Evolutionary conservation across 202 grass and related monocot genomes (phyloP), one percentile per base, ranked within the genome.

Genomic region (Zoysia matrella): DNA sequence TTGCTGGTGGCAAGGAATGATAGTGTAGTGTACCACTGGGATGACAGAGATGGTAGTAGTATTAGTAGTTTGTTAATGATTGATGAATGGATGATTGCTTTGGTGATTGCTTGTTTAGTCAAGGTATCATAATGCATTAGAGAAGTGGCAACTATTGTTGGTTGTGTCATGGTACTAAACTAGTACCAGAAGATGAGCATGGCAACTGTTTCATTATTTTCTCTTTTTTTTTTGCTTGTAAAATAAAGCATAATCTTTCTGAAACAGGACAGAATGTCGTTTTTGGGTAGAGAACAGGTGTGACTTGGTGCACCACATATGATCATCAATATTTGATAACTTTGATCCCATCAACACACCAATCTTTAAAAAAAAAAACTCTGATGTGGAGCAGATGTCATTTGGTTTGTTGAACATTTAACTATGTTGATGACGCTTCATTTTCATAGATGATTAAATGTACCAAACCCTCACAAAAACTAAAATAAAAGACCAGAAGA

Each of bases 1-100:
- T 88, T 79, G 58, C 18, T 61, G 60, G 67, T 69, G 14, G n/a
- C 10, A 58, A 2, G 51, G 22, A 30, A 30, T 30, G 22, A 58
- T 39, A n/a, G 65, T 58, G 5, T 3, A 14, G 3, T 49, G 14
- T 15, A 30, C 22, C 2, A 73, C 39, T 40, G 50, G 13, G 44
- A 3, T 41, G 51, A 42, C 18, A 75, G 60, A 14, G 58, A 67
- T 49, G 51, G 11, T 65, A 42, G 11, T 3, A 14, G 4, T 80
- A 56, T 3, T 52, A 52, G 22, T 30, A 30, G 22, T 30, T 30
- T 30, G 22, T 30, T 30, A 11, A 54, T 4, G 14, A 54, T 2
- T 58, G 43, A 45, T 53, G 52, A 12, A 6, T 5, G 14, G 3
- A 4, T 51, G 11, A 13, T 14, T 55, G 48, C 8, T 72, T 64